Conservation (phyloP, 1,284 basidiomycete species). For the Ceratobasidium sp. region DNA sequence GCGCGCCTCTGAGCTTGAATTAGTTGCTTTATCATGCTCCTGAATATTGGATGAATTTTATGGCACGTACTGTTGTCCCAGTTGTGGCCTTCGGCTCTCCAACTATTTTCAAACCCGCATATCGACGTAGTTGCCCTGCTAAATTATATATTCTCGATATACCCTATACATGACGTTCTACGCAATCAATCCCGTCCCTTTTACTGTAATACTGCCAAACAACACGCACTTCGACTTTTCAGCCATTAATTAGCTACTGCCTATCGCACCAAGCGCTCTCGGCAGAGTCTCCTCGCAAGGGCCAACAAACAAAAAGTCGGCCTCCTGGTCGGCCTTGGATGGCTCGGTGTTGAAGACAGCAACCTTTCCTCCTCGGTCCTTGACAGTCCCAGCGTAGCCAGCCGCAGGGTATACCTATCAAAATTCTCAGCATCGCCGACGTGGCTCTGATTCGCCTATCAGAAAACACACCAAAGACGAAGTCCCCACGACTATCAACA, state of each 20-base stretch:
- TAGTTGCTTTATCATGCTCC: too few relatives aligned
- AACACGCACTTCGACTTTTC: neutral
- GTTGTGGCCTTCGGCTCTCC: too few relatives aligned
- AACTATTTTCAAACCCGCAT: too few relatives aligned
- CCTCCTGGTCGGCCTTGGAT: conserved; percentile 57
- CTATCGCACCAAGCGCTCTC: conserved; percentile 44
- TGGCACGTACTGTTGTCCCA: too few relatives aligned
- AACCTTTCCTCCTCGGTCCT: conserved; percentile 58
- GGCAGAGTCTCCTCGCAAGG: conserved; percentile 59
- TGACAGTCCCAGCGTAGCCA: conserved; percentile 55
- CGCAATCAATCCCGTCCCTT: too few relatives aligned
- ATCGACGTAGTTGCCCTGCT: too few relatives aligned
- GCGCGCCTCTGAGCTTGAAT: too few relatives aligned
- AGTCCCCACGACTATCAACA: conserved; percentile 71
- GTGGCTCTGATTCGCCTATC: conserved; percentile 1
- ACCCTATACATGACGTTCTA: too few relatives aligned
- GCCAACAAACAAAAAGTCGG: conserved; percentile 64
- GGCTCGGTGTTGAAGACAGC: conserved; percentile 71
- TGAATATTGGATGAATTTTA: too few relatives aligned
- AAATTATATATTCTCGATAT: too few relatives aligned
- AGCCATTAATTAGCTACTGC: too few relatives aligned
- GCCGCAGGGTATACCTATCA: conserved; percentile 62
- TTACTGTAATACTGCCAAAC: too few relatives aligned
- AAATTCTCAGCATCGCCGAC: neutral
- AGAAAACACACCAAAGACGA: conserved; percentile 62